Conservation (phyloP, 2,329 filamentous ascomycete species). For the Blumeria graminis region DNA sequence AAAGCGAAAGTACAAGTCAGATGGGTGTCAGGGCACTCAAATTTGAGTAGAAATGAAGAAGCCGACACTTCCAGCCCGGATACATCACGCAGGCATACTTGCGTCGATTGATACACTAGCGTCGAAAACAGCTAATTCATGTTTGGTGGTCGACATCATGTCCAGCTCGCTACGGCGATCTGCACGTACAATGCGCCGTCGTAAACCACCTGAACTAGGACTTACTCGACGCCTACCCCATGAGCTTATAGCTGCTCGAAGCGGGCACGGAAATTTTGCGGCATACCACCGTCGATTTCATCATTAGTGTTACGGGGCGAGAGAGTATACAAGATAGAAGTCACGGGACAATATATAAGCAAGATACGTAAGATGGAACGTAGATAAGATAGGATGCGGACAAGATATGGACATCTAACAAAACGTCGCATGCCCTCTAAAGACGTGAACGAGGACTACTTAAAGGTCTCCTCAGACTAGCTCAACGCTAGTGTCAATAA, state of each 20-base stretch:
- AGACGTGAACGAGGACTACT: too few species aligned
- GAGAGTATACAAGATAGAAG: too few species aligned
- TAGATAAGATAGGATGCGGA: too few species aligned
- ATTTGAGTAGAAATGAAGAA: background rate
- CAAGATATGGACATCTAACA: too few species aligned
- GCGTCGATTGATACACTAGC: background rate
- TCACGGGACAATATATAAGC: too few species aligned
- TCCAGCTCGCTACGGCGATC: background rate
- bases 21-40: background rate
- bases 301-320: too few species aligned
- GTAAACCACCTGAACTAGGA: background rate
- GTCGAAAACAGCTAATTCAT: background rate
- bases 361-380: too few species aligned
- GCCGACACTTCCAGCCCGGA: background rate
- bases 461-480: too few species aligned
- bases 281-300: background rate
- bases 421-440: too few species aligned
- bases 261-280: background rate
- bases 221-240: background rate
- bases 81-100: background rate
- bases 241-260: background rate
- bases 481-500: too few species aligned
- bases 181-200: background rate
- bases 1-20: background rate
- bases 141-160: background rate